A percentile compares a stretch with the other conserved stretches of the same genome.
Evolutionary conservation across 345 rosid species (phyloP).

Genomic region (Eutrema heterophyllum): DNA sequence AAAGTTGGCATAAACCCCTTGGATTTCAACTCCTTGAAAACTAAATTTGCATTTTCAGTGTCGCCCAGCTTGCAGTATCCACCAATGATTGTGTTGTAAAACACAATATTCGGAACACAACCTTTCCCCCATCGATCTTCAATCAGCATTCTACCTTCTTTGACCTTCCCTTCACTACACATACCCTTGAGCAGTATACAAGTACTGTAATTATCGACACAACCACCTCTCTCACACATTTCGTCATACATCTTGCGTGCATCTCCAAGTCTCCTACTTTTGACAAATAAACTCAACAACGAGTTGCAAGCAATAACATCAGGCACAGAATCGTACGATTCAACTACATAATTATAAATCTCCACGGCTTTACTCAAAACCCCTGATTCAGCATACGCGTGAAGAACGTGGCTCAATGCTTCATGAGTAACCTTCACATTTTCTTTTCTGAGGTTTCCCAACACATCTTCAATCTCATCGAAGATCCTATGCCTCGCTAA

Average conservation of each 20-base stretch:
- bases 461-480: slow-evolving; percentile 39
- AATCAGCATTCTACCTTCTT: slow-evolving; percentile 59
- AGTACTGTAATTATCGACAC: slow-evolving; percentile 63
- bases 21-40: slow-evolving; percentile 52
- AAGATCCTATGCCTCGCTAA: slow-evolving; percentile 53
- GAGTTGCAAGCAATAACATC: slow-evolving; percentile 67
- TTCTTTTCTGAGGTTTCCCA: slow-evolving; percentile 42
- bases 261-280: slow-evolving; percentile 28
- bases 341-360: slow-evolving; percentile 36
- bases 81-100: slow-evolving; percentile 67
- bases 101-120: slow-evolving; percentile 73
- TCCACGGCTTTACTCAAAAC: slow-evolving; percentile 50
- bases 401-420: slow-evolving; percentile 51
- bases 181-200: slow-evolving; percentile 62
- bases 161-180: slow-evolving; percentile 66
- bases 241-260: slow-evolving; percentile 59
- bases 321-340: slow-evolving; percentile 36
- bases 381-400: slow-evolving; percentile 52
- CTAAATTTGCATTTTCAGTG: slow-evolving; percentile 38
- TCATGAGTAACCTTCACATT: slow-evolving; percentile 49
- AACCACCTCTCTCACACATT: slow-evolving; percentile 53
- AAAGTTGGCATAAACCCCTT: slow-evolving; percentile 70
- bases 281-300: slow-evolving; percentile 46
- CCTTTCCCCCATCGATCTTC: slow-evolving; percentile 71
- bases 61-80: slow-evolving; percentile 60